These are phyloP conservation scores for Capronia americana DNA, from an alignment of 2,329 filamentous ascomycete genomes.

Conservation along the genomic window DNA sequence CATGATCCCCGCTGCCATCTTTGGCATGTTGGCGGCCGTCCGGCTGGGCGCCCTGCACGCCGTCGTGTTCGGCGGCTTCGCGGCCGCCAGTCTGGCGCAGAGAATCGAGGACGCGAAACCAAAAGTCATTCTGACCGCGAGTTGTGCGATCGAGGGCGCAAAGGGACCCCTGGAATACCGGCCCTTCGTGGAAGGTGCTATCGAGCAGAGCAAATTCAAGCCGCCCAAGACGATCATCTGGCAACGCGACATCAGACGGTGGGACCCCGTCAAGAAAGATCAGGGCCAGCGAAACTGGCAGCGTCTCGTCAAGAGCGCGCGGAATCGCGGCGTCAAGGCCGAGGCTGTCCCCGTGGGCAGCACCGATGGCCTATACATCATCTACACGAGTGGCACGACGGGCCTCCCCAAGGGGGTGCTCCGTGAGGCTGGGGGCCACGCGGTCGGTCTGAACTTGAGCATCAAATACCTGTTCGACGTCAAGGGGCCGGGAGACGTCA, in stretches of 20 bases:
- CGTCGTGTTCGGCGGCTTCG: conserved; percentile 93
- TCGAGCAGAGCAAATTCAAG: conserved; percentile 71
- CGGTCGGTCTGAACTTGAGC: conserved; percentile 80
- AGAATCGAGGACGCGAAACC: conserved; percentile 83
- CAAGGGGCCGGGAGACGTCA: conserved; percentile 81
- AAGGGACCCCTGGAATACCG: conserved; percentile 82
- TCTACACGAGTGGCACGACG: conserved; percentile 85
- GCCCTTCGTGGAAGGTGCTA: conserved; percentile 75
- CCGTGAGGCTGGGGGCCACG: conserved; percentile 82
- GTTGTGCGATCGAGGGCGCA: conserved; percentile 85
- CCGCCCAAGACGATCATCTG: conserved; percentile 77
- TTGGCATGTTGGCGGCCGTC: conserved; percentile 81
- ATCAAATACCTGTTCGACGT: conserved; percentile 85
- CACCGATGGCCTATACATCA: conserved; percentile 83
- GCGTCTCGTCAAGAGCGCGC: conserved; percentile 73
- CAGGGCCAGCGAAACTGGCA: conserved; percentile 81
- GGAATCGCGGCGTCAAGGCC: conserved; percentile 69
- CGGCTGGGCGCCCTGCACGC: conserved; percentile 87
- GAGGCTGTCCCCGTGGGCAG: conserved; percentile 79
- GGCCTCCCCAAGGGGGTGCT: conserved; percentile 83
- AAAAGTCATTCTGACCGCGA: conserved; percentile 80
- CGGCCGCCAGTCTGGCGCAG: conserved; percentile 79
- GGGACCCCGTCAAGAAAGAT: conserved; percentile 72
- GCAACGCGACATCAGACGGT: conserved; percentile 78
- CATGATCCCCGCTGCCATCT: conserved; percentile 89